A percentile compares a stretch with the other conserved stretches of the same genome.
Conservation (phyloP, 148 eudicot species). For the Camellia granthamiana region DNA sequence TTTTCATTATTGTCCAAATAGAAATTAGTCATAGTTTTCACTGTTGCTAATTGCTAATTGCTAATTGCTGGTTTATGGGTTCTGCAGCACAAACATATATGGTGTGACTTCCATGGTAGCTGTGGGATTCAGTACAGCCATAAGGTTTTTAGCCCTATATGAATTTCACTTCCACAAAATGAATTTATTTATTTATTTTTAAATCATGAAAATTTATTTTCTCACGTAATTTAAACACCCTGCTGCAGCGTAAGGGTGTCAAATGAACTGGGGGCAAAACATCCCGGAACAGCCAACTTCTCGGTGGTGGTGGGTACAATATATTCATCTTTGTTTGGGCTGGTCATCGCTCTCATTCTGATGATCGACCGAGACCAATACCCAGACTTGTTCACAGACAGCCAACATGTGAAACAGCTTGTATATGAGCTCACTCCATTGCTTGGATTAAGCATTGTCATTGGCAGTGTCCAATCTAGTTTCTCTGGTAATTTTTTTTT, state of each 20-base stretch:
- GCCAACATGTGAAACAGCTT: not conserved
- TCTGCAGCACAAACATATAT: slow-evolving; percentile 28
- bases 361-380: slow-evolving; percentile 21
- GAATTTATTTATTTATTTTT: too few species aligned
- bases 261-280: slow-evolving; percentile 34
- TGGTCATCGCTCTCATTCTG: slow-evolving; percentile 14
- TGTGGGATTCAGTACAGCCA: slow-evolving; percentile 34
- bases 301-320: slow-evolving; percentile 23
- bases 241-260: slow-evolving; percentile 32
- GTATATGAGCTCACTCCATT: not conserved
- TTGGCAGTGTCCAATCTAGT: slow-evolving; percentile 1
- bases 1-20: too few species aligned
- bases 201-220: too few species aligned
- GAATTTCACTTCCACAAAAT: too few species aligned
- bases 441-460: not conserved
- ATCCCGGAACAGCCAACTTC: slow-evolving; percentile 36
- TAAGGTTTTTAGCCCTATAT: slow-evolving; percentile 23
- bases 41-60: too few species aligned
- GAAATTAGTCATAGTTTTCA: too few species aligned
- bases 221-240: too few species aligned
- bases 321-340: slow-evolving; percentile 22
- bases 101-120: slow-evolving; percentile 34
- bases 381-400: slow-evolving; percentile 9
- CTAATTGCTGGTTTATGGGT: not conserved
- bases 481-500: not conserved